A percentile compares a stretch with the other conserved stretches of the same genome.
Evolutionary conservation across 2,329 filamentous ascomycete genomes (phyloP).

Genomic region (Verticillium klebahnii): DNA sequence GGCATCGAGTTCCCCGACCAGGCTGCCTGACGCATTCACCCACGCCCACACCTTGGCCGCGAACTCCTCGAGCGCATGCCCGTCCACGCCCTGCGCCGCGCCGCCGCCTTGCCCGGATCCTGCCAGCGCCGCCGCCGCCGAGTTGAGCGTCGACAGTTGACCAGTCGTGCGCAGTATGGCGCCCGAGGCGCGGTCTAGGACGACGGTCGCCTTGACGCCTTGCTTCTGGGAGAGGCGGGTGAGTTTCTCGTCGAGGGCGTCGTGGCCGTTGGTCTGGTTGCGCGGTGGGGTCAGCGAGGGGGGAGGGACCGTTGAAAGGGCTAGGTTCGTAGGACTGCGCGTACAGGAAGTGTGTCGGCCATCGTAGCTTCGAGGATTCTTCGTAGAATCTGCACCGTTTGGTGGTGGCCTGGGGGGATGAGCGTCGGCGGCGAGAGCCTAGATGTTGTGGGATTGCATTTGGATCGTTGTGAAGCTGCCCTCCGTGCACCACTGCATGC

Average conservation of each 20-base stretch:
- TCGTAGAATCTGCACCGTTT: neutral
- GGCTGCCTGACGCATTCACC: constrained; percentile 60
- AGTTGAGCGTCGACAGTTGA: constrained; percentile 55
- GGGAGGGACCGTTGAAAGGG: neutral
- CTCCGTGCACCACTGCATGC: neutral
- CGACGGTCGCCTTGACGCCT: constrained; percentile 72
- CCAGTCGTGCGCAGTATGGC: constrained; percentile 73
- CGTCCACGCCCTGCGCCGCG: constrained; percentile 39
- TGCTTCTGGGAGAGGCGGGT: constrained; percentile 70
- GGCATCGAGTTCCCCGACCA: constrained; percentile 69
- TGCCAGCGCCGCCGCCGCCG: constrained; percentile 23
- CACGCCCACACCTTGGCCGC: constrained; percentile 74
- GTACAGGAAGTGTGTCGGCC: constrained; percentile 14
- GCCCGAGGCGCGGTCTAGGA: constrained; percentile 67
- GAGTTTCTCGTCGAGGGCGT: constrained; percentile 61
- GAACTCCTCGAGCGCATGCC: constrained; percentile 65
- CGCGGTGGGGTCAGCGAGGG: neutral
- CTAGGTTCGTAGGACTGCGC: constrained; percentile 1
- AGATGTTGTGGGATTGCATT: neutral
- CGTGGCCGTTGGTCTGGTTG: constrained; percentile 40
- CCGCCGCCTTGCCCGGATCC: constrained; percentile 41
- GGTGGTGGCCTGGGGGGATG: neutral
- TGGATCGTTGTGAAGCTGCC: neutral
- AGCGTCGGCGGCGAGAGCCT: neutral
- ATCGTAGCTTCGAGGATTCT: constrained; percentile 7